A percentile compares a stretch with the other conserved stretches of the same genome.
Conservation (phyloP, 1,139 yeast genomes). For the Kurtzmaniella quercitrusa region DNA sequence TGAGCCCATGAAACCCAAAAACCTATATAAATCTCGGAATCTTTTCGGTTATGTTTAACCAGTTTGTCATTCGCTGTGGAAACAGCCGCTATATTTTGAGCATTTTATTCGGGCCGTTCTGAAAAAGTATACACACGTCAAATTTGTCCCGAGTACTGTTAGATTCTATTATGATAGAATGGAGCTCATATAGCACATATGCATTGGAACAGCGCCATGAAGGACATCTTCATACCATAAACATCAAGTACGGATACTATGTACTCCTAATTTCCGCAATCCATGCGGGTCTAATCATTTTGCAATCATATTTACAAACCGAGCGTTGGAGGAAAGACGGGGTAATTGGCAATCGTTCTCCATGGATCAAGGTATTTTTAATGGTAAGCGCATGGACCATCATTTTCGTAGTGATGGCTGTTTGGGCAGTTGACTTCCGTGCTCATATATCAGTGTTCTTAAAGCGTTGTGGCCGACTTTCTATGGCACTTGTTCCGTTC, state of each 20-base stretch:
- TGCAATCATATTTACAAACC: slow-evolving; percentile 1
- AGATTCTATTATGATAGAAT: neutral
- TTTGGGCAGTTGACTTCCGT: slow-evolving; percentile 19
- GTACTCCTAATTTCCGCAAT: slow-evolving; percentile 32
- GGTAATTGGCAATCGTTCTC: neutral
- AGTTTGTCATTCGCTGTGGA: too few relatives aligned
- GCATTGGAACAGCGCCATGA: slow-evolving; percentile 22
- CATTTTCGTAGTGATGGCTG: slow-evolving; percentile 18
- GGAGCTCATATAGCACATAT: neutral
- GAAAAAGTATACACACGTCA: too few relatives aligned
- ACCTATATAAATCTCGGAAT: too few relatives aligned
- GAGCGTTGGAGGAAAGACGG: slow-evolving; percentile 5
- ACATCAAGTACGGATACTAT: slow-evolving; percentile 48
- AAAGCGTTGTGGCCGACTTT: slow-evolving; percentile 54
- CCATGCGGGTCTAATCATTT: slow-evolving; percentile 15
- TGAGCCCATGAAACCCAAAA: too few relatives aligned
- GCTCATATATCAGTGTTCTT: slow-evolving; percentile 21
- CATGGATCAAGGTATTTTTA: slow-evolving; percentile 1
- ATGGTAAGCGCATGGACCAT: slow-evolving; percentile 25
- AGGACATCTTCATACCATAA: slow-evolving; percentile 28
- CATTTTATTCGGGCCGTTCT: too few relatives aligned
- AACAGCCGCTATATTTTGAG: too few relatives aligned
- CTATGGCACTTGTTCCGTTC: slow-evolving; percentile 65
- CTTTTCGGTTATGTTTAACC: too few relatives aligned
- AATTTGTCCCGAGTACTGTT: too few relatives aligned